phyloP scores from a whole-genome alignment of 139 green algal species.

The Dunaliella primolecta region DNA sequence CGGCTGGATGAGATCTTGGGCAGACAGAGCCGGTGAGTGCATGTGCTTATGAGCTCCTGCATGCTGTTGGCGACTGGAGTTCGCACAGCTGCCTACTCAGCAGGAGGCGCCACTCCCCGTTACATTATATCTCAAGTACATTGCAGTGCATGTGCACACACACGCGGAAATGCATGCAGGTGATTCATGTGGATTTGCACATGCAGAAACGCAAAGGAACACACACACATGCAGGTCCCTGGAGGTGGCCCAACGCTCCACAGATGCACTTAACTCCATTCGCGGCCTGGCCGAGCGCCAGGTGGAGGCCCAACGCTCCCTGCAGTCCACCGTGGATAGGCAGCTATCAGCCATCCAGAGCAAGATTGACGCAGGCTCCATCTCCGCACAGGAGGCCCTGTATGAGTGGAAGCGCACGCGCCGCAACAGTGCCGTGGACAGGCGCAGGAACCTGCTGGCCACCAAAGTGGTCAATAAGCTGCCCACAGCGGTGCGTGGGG shows the following conservation, averaged over 20 bases:
- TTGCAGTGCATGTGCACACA: too few species aligned
- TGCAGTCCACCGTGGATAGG: constrained; percentile 48
- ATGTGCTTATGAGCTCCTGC: too few species aligned
- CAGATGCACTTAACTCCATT: constrained; percentile 35
- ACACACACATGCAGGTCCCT: background rate
- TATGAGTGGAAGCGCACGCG: constrained; percentile 62
- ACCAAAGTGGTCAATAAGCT: background rate
- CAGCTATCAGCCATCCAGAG: constrained; percentile 63
- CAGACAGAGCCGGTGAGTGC: constrained; percentile 42
- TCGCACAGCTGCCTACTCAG: too few species aligned
- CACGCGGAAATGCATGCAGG: background rate
- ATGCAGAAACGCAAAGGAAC: background rate
- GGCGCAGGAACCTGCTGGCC: background rate
- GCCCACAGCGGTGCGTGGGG: background rate
- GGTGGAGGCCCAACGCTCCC: constrained; percentile 40
- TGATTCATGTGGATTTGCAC: background rate
- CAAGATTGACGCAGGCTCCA: constrained; percentile 52
- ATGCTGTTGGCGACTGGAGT: too few species aligned
- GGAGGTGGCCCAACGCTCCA: constrained; percentile 5
- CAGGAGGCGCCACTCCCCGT: too few species aligned
- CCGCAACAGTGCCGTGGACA: constrained; percentile 21
- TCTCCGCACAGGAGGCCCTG: constrained; percentile 57
- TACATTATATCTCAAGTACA: too few species aligned
- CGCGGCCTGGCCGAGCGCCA: constrained; percentile 38
- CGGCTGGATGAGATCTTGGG: constrained; percentile 66